These are phyloP conservation scores for Orobanche coerulescens DNA, from an alignment of 257 asterid genomes.

Conservation along the genomic window DNA sequence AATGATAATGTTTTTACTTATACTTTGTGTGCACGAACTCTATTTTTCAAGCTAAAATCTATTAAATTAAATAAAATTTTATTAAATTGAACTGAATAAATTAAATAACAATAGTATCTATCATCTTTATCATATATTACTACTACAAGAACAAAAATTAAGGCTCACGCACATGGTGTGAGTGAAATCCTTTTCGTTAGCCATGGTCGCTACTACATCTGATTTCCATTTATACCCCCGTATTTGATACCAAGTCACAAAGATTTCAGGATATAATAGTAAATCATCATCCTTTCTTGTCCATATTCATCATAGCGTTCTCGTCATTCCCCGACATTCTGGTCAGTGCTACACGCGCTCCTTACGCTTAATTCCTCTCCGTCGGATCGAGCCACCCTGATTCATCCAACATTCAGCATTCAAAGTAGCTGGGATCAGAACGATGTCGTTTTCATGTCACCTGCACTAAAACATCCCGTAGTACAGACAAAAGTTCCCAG, in stretches of 20 bases:
- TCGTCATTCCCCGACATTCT: slow-evolving; percentile 12
- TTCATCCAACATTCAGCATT: slow-evolving; percentile 13
- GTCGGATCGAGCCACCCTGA: neutral
- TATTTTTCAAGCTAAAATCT: too few relatives aligned
- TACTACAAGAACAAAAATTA: too few relatives aligned
- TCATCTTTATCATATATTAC: too few relatives aligned
- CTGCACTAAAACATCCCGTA: too few relatives aligned
- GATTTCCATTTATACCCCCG: neutral
- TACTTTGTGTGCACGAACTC: too few relatives aligned
- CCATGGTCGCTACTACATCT: neutral
- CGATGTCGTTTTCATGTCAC: neutral
- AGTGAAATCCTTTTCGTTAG: neutral
- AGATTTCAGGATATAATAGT: neutral
- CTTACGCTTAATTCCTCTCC: neutral
- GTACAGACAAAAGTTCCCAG: slow-evolving; percentile 31
- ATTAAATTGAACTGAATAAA: too few relatives aligned
- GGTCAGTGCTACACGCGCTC: slow-evolving; percentile 6
- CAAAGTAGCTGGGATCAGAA: neutral
- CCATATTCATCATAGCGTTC: neutral
- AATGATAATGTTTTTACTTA: too few relatives aligned
- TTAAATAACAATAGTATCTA: too few relatives aligned
- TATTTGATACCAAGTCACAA: neutral
- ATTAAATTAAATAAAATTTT: too few relatives aligned
- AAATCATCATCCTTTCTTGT: neutral
- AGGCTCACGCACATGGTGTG: neutral